phyloP scores from a whole-genome alignment of 2,329 filamentous ascomycete genomes.

The Westerdykella sp. region DNA sequence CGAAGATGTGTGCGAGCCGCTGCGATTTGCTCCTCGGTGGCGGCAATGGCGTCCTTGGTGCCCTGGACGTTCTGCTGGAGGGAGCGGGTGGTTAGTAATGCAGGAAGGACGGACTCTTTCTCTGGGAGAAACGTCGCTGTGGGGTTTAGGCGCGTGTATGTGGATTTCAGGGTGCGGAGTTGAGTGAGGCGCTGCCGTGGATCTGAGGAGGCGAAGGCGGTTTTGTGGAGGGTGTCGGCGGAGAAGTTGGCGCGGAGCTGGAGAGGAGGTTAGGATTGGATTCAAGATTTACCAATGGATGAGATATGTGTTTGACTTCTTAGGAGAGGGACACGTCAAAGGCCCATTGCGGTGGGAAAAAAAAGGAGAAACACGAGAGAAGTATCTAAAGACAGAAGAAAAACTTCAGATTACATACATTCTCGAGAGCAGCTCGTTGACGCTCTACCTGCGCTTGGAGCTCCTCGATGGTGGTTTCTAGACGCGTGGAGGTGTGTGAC shows the following conservation, averaged over 20 bases:
- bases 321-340: too few species aligned
- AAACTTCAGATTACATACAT: constrained; percentile 28
- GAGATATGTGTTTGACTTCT: neutral
- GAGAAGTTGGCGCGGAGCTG: constrained; percentile 40
- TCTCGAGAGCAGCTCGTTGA: constrained; percentile 44
- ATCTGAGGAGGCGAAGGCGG: constrained; percentile 31
- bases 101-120: constrained; percentile 61
- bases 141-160: constrained; percentile 58
- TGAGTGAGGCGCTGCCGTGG: constrained; percentile 38
- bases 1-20: constrained; percentile 37
- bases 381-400: neutral
- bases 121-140: constrained; percentile 61
- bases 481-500: constrained; percentile 45
- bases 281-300: neutral
- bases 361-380: constrained; percentile 1
- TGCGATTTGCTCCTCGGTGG: constrained; percentile 38
- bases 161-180: constrained; percentile 52
- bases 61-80: constrained; percentile 60
- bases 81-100: constrained; percentile 63
- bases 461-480: constrained; percentile 63
- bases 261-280: constrained; percentile 2
- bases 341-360: too few species aligned
- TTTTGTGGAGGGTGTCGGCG: constrained; percentile 9
- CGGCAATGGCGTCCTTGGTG: constrained; percentile 53
- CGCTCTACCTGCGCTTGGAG: constrained; percentile 51